Evolutionary conservation across 2,329 filamentous ascomycete species (phyloP).

Genomic region (Xylariaceae sp.): DNA sequence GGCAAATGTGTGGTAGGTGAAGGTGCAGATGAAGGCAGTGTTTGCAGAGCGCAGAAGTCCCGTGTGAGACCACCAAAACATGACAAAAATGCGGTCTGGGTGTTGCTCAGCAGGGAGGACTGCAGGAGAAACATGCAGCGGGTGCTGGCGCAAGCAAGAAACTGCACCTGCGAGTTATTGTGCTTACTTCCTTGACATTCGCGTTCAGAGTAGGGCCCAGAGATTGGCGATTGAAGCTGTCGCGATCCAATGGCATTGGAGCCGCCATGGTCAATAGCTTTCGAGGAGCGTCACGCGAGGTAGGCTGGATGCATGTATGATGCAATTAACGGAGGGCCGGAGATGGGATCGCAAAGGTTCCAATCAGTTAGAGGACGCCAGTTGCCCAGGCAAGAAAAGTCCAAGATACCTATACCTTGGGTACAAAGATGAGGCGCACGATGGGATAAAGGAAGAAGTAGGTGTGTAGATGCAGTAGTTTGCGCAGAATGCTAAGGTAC

Average conservation of each 20-base stretch:
- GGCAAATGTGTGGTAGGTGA: neutral
- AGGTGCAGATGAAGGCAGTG: neutral
- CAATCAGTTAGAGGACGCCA: too few species aligned
- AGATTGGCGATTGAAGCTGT: slow-evolving; percentile 59
- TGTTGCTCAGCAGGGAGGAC: too few species aligned
- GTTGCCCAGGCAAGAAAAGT: too few species aligned
- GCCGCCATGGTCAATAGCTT: slow-evolving; percentile 22
- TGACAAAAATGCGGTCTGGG: neutral
- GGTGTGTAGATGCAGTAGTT: too few species aligned
- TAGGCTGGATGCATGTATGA: slow-evolving; percentile 21
- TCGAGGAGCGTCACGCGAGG: slow-evolving; percentile 17
- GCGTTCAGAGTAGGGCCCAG: slow-evolving; percentile 61
- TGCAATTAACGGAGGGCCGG: neutral
- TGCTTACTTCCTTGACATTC: slow-evolving; percentile 62
- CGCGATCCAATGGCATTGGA: slow-evolving; percentile 35
- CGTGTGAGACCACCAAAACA: neutral
- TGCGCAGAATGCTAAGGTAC: too few species aligned
- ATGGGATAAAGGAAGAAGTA: neutral
- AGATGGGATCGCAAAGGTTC: too few species aligned
- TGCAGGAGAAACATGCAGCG: too few species aligned
- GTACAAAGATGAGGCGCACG: neutral
- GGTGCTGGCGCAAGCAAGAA: too few species aligned
- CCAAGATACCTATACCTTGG: too few species aligned
- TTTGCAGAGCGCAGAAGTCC: neutral
- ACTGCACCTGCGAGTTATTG: neutral